These are phyloP conservation scores for Glonium stellatum DNA, from an alignment of 495 filamentous ascomycete genomes.

Conservation along the genomic window DNA sequence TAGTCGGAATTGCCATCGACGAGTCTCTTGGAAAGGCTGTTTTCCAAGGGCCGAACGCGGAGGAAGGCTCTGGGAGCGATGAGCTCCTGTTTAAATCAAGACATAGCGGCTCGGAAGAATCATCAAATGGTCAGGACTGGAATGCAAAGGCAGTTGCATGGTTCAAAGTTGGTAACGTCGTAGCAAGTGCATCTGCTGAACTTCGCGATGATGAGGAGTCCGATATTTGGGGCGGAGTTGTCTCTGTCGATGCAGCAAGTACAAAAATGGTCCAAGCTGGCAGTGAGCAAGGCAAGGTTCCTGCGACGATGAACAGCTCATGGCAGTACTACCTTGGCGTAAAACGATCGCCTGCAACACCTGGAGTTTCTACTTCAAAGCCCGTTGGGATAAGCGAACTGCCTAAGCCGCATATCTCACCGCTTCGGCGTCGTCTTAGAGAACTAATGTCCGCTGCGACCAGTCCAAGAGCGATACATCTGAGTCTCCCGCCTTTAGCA, in stretches of 20 bases:
- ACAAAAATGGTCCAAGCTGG: conserved; percentile 87
- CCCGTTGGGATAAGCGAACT: conserved; percentile 21
- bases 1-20: conserved; percentile 81
- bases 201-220: conserved; percentile 44
- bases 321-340: conserved; percentile 85
- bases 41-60: conserved; percentile 48
- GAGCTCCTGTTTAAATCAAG: conserved; percentile 29
- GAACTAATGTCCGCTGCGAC: conserved; percentile 85
- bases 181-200: conserved; percentile 45
- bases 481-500: conserved; percentile 79
- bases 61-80: conserved; percentile 29
- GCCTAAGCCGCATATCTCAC: conserved; percentile 50
- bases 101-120: not conserved
- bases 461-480: conserved; percentile 74
- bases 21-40: conserved; percentile 69
- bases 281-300: conserved; percentile 68
- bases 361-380: not conserved
- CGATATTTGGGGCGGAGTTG: conserved; percentile 74
- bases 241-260: conserved; percentile 70
- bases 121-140: not conserved
- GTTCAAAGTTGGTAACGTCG: conserved; percentile 77
- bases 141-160: conserved; percentile 64
- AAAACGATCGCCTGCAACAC: conserved; percentile 44
- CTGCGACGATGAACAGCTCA: conserved; percentile 60
- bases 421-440: conserved; percentile 66